Percentiles rank a stretch among this genome's conserved stretches.
These are phyloP conservation scores for Cicer bijugum DNA, from an alignment of 306 rosid genomes.

Conservation along the genomic window DNA sequence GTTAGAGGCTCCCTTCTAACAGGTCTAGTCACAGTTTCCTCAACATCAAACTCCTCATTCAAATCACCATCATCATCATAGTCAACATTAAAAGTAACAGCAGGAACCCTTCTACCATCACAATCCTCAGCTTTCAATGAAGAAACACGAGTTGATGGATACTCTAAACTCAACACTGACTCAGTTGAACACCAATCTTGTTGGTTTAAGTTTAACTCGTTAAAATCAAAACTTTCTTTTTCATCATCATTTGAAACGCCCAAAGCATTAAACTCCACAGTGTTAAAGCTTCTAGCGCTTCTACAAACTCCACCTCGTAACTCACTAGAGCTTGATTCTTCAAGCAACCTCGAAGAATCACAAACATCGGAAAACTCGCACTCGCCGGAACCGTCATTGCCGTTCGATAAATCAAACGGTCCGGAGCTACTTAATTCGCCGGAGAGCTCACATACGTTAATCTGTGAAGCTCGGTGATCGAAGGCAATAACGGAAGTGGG, in stretches of 20 bases:
- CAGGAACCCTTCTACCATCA: slow-evolving; percentile 54
- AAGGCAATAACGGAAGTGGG: slow-evolving; percentile 85
- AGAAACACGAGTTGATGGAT: slow-evolving; percentile 91
- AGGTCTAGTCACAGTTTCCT: slow-evolving; percentile 57
- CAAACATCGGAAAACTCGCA: slow-evolving; percentile 69
- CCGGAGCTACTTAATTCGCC: slow-evolving; percentile 92
- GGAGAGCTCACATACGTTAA: slow-evolving; percentile 60
- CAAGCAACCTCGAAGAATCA: slow-evolving; percentile 55
- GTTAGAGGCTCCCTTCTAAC: slow-evolving; percentile 65
- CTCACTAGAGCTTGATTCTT: slow-evolving; percentile 55
- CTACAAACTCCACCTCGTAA: slow-evolving; percentile 45
- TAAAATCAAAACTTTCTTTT: slow-evolving; percentile 72
- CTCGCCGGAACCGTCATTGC: slow-evolving; percentile 69
- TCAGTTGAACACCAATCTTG: slow-evolving; percentile 81
- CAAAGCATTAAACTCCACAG: slow-evolving; percentile 59
- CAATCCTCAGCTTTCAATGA: slow-evolving; percentile 69
- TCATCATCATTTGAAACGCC: slow-evolving; percentile 56
- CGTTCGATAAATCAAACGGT: slow-evolving; percentile 73
- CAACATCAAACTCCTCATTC: slow-evolving; percentile 59
- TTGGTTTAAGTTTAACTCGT: slow-evolving; percentile 60
- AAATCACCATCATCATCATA: slow-evolving; percentile 62
- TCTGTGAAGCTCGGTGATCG: slow-evolving; percentile 64
- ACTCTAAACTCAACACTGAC: slow-evolving; percentile 84
- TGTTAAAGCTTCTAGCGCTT: slow-evolving; percentile 51
- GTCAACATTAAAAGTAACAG: slow-evolving; percentile 69